Evolutionary conservation across 2,329 filamentous ascomycete genomes (phyloP), one percentile per base, ranked within the genome.

Genomic region (Lecanosticta acicola): DNA sequence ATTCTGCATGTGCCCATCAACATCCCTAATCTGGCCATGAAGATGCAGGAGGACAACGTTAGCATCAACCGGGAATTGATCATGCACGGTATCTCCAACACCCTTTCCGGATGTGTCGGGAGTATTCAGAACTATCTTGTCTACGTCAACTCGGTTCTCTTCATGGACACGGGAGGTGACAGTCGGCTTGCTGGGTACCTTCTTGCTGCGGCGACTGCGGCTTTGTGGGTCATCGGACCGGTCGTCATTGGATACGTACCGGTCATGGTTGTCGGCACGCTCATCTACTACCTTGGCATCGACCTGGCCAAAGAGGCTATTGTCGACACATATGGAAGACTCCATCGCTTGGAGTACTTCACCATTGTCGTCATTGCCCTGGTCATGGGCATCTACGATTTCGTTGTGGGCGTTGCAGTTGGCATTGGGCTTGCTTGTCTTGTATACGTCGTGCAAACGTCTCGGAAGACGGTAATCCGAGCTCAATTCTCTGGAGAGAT

Each of bases 1-100:
- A 84, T 98, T 45, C 78, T 98, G 2, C 93, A 98, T 64, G 93
- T 98, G 2, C 93, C 93, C 0, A 98, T 98, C 69, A 98, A 98
- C 60, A 90, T 98, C 3, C 93, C 93, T 2, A 93, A 93, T 2
- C 71, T 98, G 48, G 93, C 88, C 0, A 84, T 95, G 39, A 89
- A 88, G 24, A 87, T 86, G 3, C 88, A 89, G 35, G 90, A 97
- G 66, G 93, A 98, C 63, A 86, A 97, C 61, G 78, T 94, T 21
- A 83, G 94, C 62, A 80, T 98, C 39, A 88, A 98, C 62, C 81
- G 86, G 51, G 93, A 98, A 65, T 75, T 98, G 17, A 88, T 90
- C 60, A 82, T 94, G 35, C 93, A 98, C 60, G 93, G 93, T 2
- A 80, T 93, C 56, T 96, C 91, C 1, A 98, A 98, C 67, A 84